A percentile compares a stretch with the other conserved stretches of the same genome.
These are phyloP conservation scores for Rhizopogon vulgaris DNA, from an alignment of 768 basidiomycete genomes.

Conservation along the genomic window DNA sequence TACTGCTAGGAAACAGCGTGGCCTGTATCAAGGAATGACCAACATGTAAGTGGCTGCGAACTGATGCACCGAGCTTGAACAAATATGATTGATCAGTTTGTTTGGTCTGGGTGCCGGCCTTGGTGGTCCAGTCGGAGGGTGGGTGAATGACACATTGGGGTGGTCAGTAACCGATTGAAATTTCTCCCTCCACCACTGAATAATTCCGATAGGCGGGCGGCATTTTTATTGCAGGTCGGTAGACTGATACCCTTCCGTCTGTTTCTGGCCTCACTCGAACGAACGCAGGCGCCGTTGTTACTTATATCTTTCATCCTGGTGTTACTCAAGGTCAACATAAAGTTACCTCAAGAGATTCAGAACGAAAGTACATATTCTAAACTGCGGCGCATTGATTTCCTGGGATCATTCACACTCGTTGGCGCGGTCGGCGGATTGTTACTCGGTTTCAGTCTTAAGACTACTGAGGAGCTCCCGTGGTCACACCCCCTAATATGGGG, in stretches of 20 bases:
- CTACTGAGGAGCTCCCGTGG: constrained; percentile 75
- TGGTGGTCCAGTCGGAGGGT: constrained; percentile 77
- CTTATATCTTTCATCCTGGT: constrained; percentile 67
- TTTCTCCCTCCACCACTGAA: not conserved
- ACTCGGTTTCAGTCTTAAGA: constrained; percentile 71
- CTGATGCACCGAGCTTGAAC: constrained; percentile 4
- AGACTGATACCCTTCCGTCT: constrained; percentile 1
- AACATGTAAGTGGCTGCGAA: constrained; percentile 56
- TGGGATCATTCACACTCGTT: constrained; percentile 80
- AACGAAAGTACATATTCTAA: constrained; percentile 55
- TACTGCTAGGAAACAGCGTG: constrained; percentile 65
- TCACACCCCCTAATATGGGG: constrained; percentile 65
- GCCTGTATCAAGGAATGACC: constrained; percentile 86
- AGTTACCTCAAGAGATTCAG: constrained; percentile 60
- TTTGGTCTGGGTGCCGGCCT: constrained; percentile 80
- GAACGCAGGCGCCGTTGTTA: constrained; percentile 66
- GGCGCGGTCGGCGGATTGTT: constrained; percentile 63
- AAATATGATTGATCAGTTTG: constrained; percentile 39
- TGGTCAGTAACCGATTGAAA: constrained; percentile 47
- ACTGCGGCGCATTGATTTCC: constrained; percentile 74
- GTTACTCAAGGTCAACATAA: constrained; percentile 71
- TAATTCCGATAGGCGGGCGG: constrained; percentile 56
- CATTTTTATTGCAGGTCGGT: constrained; percentile 80
- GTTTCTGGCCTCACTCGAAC: constrained; percentile 5
- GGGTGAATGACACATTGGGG: constrained; percentile 80